Evolutionary conservation across 2,329 filamentous ascomycete genomes (phyloP), one percentile per base, ranked within the genome.

Genomic region (Rhynchosporium secalis): DNA sequence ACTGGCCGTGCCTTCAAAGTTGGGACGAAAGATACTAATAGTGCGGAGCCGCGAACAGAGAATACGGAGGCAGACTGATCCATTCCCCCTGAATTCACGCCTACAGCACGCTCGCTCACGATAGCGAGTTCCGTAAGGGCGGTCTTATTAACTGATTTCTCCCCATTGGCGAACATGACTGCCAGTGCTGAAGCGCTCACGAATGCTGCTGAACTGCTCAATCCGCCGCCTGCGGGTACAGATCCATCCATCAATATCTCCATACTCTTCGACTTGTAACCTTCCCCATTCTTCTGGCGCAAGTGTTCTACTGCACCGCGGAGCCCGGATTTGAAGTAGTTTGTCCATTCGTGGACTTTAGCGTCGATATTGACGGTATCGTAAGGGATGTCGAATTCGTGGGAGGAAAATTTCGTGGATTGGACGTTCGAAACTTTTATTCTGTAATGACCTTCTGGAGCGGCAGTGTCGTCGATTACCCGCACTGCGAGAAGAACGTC

Each of bases 71-170:
- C 95, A 13, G 92, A 88, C 78, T 99, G 95, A 73, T 99, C 95
- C 95, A 99, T 98, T 61, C 93, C 95, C 76, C 95, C 95, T 4
- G 92, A 96, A 78, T 98, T 98, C 70, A 99, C 95, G 57, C 95
- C 95, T 3, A 98, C 95, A 15, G 90, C 88, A 61, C 95, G 86
- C 79, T 99, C 95, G 51, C 92, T 96, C 43, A 97, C 91, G 69
- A 99, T 94, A 28, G 95, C 93, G 57, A 98, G 82, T 78, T 98
- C 93, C 1, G 94, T 91, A 48, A 99, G 79, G 75, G 95, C 90
- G 68, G 89, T 95, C 83, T 98, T 98, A 76, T 96, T 89, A 31
- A 99, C 87, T 20, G 84, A 77, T 29, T 82, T 78, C 73, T 91
- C 86, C 40, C 91, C 90, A 75, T 97, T 96, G 57, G 93, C 93